Evolutionary conservation across 192 early-diverging fungal genomes (phyloP).

Genomic region (Coemansia sp.): DNA sequence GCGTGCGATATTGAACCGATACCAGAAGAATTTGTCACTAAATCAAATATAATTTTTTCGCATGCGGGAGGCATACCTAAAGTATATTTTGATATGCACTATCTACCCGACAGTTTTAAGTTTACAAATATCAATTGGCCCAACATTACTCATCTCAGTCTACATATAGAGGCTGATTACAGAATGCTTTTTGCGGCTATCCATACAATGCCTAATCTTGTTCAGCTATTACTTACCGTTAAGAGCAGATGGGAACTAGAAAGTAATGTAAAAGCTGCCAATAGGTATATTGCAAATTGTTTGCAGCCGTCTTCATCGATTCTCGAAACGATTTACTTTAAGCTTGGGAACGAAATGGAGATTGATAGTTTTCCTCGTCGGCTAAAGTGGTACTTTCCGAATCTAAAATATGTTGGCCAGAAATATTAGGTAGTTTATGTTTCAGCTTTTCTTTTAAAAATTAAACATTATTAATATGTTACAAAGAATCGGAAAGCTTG

Average conservation of each 20-base stretch:
- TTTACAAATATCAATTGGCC: not conserved
- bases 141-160: not conserved
- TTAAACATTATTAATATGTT: not conserved
- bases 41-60: no score
- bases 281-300: not conserved
- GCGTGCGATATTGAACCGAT: no score
- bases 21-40: no score
- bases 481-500: no score
- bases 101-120: not conserved
- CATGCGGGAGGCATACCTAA: no score
- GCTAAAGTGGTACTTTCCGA: not conserved
- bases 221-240: not conserved
- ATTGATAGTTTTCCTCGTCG: no score
- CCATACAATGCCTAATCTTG: not conserved
- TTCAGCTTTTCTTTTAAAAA: not conserved
- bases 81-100: no score
- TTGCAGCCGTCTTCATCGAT: not conserved
- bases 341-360: no score
- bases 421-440: not conserved
- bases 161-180: not conserved
- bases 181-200: not conserved
- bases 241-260: no score
- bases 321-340: no score
- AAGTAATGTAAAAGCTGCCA: not conserved
- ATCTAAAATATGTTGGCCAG: not conserved